A percentile compares a stretch with the other conserved stretches of the same genome.
Conservation (phyloP, 202 grass and related monocot genomes). For the Bolboschoenoplectus hybrid region DNA sequence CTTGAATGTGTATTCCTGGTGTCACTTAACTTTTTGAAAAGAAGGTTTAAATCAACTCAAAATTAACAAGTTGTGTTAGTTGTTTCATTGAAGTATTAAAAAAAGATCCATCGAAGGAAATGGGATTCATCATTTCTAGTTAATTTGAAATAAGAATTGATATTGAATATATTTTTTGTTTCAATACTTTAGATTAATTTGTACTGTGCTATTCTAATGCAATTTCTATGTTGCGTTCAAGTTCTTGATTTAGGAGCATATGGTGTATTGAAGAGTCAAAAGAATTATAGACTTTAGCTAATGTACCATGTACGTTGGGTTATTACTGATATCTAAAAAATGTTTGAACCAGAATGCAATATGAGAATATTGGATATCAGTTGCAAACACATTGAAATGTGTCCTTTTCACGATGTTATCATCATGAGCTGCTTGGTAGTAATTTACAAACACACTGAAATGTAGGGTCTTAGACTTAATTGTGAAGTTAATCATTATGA, state of each 20-base stretch:
- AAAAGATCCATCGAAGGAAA: background rate
- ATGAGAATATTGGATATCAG: background rate
- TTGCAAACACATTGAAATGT: background rate
- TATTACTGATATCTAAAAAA: background rate
- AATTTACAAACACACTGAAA: background rate
- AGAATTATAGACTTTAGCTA: background rate
- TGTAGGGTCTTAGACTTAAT: background rate
- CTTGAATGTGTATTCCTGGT: background rate
- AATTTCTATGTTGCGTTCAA: background rate
- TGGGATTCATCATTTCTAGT: background rate
- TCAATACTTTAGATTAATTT: background rate
- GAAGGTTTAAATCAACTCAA: conserved; percentile 13
- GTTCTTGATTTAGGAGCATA: background rate
- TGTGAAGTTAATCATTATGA: background rate
- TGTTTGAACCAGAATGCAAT: background rate
- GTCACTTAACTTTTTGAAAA: background rate
- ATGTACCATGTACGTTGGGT: background rate
- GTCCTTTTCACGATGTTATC: background rate
- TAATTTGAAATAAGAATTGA: background rate
- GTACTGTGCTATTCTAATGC: background rate
- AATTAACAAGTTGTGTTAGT: background rate
- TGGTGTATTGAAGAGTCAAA: background rate
- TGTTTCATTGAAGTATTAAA: background rate
- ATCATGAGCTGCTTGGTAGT: conserved; percentile 4
- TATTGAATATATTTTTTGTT: background rate